Conservation (phyloP, 2,329 filamentous ascomycete genomes). For the Alternaria hordeiaustralica region DNA sequence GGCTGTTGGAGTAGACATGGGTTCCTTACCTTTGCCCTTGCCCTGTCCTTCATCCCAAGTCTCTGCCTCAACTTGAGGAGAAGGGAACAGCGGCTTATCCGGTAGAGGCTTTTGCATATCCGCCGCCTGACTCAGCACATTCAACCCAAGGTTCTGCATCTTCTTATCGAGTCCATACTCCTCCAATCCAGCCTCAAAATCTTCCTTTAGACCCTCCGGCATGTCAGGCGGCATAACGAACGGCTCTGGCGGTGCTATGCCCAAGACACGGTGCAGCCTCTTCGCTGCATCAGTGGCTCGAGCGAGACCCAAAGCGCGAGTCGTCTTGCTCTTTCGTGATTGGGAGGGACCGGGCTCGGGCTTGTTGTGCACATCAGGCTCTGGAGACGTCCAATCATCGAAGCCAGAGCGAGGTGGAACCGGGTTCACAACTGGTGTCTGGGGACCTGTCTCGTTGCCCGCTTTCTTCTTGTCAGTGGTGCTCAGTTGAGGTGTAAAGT, state of each 20-base stretch:
- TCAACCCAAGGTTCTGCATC: background rate
- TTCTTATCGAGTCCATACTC: constrained; percentile 11
- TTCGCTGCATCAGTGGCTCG: constrained; percentile 8
- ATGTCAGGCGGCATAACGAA: constrained; percentile 19
- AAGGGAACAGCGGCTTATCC: constrained; percentile 12
- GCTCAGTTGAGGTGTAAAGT: constrained; percentile 1
- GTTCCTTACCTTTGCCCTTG: background rate
- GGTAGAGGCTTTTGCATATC: background rate
- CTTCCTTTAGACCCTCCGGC: constrained; percentile 7
- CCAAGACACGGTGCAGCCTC: constrained; percentile 21
- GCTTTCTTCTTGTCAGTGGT: background rate
- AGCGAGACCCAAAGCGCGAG: background rate
- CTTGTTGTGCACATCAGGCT: constrained; percentile 2
- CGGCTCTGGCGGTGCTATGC: constrained; percentile 12
- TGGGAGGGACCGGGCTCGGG: background rate
- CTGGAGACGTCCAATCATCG: background rate
- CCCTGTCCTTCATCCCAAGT: background rate
- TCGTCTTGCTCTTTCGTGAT: constrained; percentile 1
- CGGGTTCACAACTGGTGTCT: background rate
- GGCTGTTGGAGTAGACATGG: background rate
- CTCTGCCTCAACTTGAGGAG: constrained; percentile 8
- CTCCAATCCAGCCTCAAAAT: constrained; percentile 8
- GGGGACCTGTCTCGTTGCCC: background rate
- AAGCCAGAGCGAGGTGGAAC: background rate
- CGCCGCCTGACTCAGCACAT: background rate